Evolutionary conservation across 1,139 yeast species (phyloP), one percentile per base, ranked within the genome.

Genomic region (Candida gigantensis): DNA sequence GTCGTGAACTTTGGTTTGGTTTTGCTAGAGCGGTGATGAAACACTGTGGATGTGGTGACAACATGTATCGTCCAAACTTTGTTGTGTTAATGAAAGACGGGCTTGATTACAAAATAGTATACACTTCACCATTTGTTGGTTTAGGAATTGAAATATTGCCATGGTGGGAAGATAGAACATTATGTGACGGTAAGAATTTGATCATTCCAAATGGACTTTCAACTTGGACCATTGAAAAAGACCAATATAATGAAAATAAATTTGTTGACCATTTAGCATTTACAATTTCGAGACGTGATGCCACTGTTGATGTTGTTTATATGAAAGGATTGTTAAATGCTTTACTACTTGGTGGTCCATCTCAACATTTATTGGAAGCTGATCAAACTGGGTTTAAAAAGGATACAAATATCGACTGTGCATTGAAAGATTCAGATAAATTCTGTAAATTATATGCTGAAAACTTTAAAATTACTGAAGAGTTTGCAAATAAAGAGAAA

Each of bases 1-100:
- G 60, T 12, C 56, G 67, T 31, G 74, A 74, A 43, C 60, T 73
- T 44, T 76, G 79, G 79, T 50, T 74, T 14, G 77, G 77, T 0
- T 69, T 74, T 45, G 75, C 75, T 1, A 60, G 77, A 40, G 67
- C 77, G 3, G 77, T 72, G 44, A 46, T 74, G 11, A 57, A 57
- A 24, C 45, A 53, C 3, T 74, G 79, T 56, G 77, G 77, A 0
- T 74, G 80, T 53, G 74, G 77, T 14, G 50, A 49, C n/a, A 60
- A 56, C 24, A 61, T 68, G 52, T 73, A 74, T 47, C 60, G 80
- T 36, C 79, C 81, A 6, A 65, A 67, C 33, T 39, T 68, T 41
- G 62, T 72, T 20, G 57, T 68, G 11, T 44, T 75, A 6, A 49
- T 66, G 11, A 57, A 62, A 28, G 74, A 69, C 30, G 35, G 38